A percentile compares a stretch with the other conserved stretches of the same genome.
Evolutionary conservation across 768 basidiomycete genomes (phyloP).

Genomic region (Tylopilus balloui): DNA sequence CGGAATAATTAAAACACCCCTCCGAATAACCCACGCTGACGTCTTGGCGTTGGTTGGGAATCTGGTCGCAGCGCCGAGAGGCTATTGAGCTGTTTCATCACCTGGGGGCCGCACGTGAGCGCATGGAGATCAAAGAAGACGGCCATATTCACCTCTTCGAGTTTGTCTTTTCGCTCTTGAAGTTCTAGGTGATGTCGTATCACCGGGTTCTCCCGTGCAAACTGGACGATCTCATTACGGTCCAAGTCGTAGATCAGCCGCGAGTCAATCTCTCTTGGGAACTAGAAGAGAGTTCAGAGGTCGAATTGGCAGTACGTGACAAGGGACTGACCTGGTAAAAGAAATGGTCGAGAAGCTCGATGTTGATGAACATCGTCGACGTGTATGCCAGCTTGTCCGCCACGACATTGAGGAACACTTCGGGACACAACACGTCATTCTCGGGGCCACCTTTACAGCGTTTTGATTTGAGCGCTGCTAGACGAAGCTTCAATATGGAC

Average conservation of each 20-base stretch:
- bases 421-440: slow-evolving; percentile 88
- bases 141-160: slow-evolving; percentile 73
- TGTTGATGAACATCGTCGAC: slow-evolving; percentile 97
- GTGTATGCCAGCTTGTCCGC: slow-evolving; percentile 96
- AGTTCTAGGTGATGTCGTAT: slow-evolving; percentile 85
- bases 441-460: slow-evolving; percentile 86
- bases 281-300: slow-evolving; percentile 43
- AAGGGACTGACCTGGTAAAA: slow-evolving; percentile 79
- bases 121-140: background rate
- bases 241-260: slow-evolving; percentile 91
- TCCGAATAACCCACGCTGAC: slow-evolving; percentile 77
- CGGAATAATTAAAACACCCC: slow-evolving; percentile 55
- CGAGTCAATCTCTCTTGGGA: slow-evolving; percentile 96
- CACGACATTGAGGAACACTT: slow-evolving; percentile 94
- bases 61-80: slow-evolving; percentile 86
- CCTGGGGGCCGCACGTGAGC: slow-evolving; percentile 40
- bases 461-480: slow-evolving; percentile 81
- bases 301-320: background rate
- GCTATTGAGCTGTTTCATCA: slow-evolving; percentile 93
- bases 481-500: slow-evolving; percentile 77
- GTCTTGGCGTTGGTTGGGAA: slow-evolving; percentile 64
- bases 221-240: slow-evolving; percentile 80
- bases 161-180: slow-evolving; percentile 95
- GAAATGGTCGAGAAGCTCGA: slow-evolving; percentile 96
- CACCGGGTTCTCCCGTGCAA: slow-evolving; percentile 93